Conservation (phyloP, 2,329 filamentous ascomycete species). For the Verticillium zaregamsianum region DNA sequence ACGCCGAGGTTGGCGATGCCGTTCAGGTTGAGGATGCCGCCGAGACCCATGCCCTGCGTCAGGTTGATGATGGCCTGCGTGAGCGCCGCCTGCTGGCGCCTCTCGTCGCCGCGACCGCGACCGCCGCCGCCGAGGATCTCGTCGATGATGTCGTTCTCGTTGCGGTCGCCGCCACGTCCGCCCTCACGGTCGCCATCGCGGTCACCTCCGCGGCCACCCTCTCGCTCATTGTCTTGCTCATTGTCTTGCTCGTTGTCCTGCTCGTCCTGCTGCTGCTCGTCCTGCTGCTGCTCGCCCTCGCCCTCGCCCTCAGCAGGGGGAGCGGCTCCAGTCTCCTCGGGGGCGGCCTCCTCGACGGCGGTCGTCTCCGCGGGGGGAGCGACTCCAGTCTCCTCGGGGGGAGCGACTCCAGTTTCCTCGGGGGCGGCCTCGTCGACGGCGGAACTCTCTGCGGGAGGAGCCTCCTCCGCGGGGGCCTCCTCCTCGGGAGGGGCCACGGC, state of each 20-base stretch:
- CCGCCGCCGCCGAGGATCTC: slow-evolving; percentile 8
- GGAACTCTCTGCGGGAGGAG: not conserved
- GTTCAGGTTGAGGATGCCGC: slow-evolving; percentile 19
- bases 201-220: not conserved
- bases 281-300: slow-evolving; percentile 8
- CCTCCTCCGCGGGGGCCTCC: not conserved
- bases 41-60: slow-evolving; percentile 22
- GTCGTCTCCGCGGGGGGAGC: not conserved
- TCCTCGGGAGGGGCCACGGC: not conserved
- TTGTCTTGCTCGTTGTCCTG: slow-evolving; percentile 19
- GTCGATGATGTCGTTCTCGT: slow-evolving; percentile 6
- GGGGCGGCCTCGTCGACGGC: slow-evolving; percentile 3
- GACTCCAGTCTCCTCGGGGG: not conserved
- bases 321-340: slow-evolving; percentile 4
- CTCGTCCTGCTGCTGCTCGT: slow-evolving; percentile 8
- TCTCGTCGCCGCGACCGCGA: slow-evolving; percentile 7
- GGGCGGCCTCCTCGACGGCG: not conserved
- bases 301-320: slow-evolving; percentile 8
- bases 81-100: slow-evolving; percentile 7
- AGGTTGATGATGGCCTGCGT: slow-evolving; percentile 16
- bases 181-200: not conserved
- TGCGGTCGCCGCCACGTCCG: slow-evolving; percentile 3
- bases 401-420: not conserved
- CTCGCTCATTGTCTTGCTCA: slow-evolving; percentile 3
- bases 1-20: slow-evolving; percentile 21